Evolutionary conservation across 2,329 filamentous ascomycete genomes (phyloP), one percentile per base, ranked within the genome.

Genomic region (Arthrinium phaeospermum): DNA sequence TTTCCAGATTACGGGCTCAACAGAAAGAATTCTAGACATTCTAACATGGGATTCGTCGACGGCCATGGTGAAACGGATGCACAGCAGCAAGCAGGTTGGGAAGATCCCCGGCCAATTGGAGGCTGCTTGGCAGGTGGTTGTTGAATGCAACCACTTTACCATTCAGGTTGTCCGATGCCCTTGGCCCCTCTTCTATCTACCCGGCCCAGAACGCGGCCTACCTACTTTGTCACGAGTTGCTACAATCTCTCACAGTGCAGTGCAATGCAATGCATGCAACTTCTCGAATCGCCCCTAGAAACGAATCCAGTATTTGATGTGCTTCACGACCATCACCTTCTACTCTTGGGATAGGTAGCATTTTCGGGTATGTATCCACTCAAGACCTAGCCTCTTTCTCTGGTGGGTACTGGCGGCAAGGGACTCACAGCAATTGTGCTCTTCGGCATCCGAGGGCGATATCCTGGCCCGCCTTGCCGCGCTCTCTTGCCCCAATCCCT

Each of bases 311-410:
- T 27, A 51, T 27, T 51, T 24, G 49, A 51, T 27, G n/a, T 51
- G 49, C n/a, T 27, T 34, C 53, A 61, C 49, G 7, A 19, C 13
- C 53, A 14, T 41, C 34, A 64, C 57, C 34, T 64, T 64, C 57
- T 64, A 64, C 41, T 64, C 57, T 64, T 64, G 57, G 57, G 57
- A 64, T 41, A 64, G 57, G 57, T 61, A 64, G 34, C 34, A 61
- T 22, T 16, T 16, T 61, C 53, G 53, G 30, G 2, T 61, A 37
- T 61, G 53, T 61, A 37, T 61, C 53, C 53, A 12, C 53, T 22
- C 53, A 19, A n/a, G 10, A 64, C 30, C 57, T 64, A 61, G 53
- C 19, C 10, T 41, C 19, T 22, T 41, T 19, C 8, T 0, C 19
- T 34, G 57, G 53, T 61, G 53, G 53, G 53, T 61, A 61, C 53